Evolutionary conservation across 768 basidiomycete genomes (phyloP), one percentile per base, ranked within the genome.

Genomic region (Tylopilus felleus): DNA sequence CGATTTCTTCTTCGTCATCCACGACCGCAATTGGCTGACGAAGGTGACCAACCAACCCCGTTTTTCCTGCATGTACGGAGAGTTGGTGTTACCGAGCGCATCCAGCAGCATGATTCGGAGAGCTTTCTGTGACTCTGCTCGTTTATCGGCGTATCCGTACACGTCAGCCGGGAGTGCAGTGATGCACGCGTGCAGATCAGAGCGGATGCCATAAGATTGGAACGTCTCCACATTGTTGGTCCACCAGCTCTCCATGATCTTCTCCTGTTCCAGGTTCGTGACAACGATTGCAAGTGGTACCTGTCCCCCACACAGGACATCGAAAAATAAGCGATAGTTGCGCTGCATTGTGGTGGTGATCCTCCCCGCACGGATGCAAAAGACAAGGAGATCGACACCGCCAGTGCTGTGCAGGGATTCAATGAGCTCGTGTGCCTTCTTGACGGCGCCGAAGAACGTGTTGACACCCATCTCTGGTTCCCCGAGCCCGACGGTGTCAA

Each of bases 341-440:
- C 39, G 52, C 39, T 42, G 47, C 46, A 27, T 42, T n/a, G 45
- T 7, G 4, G 8, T 0, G 3, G 51, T 47, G 0, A 21, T 13
- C 8, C 46, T 25, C 8, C 47, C 45, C 5, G n/a, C 52, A 5
- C 6, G 23, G 39, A 53, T 9, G 25, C 52, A 49, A 23, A 53
- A 49, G 1, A 53, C 46, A 29, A 53, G 52, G 29, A 53, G 52
- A 17, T 53, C 46, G 3, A 53, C 25, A 9, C 39, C 52, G 17
- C 52, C 52, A 14, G 31, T 14, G 7, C 12, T 19, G 8, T 22
- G 29, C 23, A 29, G 19, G 38, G n/a, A 19, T n/a, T 21, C 19
- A 19, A 39, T 6, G 19, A 39, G 38, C 6, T 39, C 1, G 38
- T 21, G 10, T 4, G 38, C 38, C 19, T 39, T 39, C 19, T 19